Evolutionary conservation across 441 rosid species (phyloP).

Genomic region (Capsella rubella): DNA sequence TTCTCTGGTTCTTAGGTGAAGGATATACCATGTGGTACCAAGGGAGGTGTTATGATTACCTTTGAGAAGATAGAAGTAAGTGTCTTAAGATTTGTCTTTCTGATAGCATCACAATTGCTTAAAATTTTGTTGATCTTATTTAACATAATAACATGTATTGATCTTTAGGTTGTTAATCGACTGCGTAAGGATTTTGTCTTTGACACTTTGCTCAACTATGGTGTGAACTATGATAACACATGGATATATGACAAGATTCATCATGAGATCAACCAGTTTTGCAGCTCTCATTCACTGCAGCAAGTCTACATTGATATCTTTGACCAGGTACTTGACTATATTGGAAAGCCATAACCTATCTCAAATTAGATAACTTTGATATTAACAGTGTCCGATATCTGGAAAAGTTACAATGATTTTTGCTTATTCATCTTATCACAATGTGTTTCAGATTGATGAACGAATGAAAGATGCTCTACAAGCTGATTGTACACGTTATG

Average conservation of each 20-base stretch:
- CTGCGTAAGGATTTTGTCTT: slow-evolving; percentile 79
- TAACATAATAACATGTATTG: no score
- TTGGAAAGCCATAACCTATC: background rate
- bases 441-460: slow-evolving; percentile 74
- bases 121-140: slow-evolving; percentile 8
- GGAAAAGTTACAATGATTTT: background rate
- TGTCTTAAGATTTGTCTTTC: background rate
- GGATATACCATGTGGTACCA: slow-evolving; percentile 96
- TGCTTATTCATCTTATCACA: background rate
- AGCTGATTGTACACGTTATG: slow-evolving; percentile 85
- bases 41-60: slow-evolving; percentile 94
- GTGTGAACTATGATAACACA: slow-evolving; percentile 84
- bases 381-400: background rate
- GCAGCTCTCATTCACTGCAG: slow-evolving; percentile 91
- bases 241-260: slow-evolving; percentile 99
- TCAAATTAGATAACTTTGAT: background rate
- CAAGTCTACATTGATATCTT: slow-evolving; percentile 96
- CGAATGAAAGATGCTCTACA: slow-evolving; percentile 98
- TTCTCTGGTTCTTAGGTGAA: slow-evolving; percentile 63
- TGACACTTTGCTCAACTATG: slow-evolving; percentile 83
- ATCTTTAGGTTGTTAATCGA: slow-evolving; percentile 79
- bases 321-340: slow-evolving; percentile 68
- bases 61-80: slow-evolving; percentile 91
- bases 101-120: background rate
- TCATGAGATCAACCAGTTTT: slow-evolving; percentile 97